phyloP scores from a whole-genome alignment of 1,284 basidiomycete genomes.

The Pseudozyma hubeiensis region DNA sequence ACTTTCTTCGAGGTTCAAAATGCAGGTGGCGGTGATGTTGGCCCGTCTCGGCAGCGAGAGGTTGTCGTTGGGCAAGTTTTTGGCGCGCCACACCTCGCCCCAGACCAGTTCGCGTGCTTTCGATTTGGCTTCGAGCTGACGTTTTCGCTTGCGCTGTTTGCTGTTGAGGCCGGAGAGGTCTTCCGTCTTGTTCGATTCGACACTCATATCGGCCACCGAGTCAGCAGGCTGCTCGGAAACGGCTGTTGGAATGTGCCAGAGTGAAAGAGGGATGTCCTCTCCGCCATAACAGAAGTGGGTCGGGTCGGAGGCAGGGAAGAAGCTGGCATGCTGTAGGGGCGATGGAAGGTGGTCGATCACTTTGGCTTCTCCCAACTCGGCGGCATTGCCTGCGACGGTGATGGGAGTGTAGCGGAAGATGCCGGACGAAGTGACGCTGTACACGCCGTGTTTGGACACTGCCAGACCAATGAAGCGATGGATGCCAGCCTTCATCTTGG shows the following conservation, averaged over 20 bases:
- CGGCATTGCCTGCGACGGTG: neutral
- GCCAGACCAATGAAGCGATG: slow-evolving; percentile 58
- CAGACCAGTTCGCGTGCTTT: slow-evolving; percentile 54
- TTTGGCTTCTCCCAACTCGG: slow-evolving; percentile 17
- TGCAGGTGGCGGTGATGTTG: slow-evolving; percentile 47
- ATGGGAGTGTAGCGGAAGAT: slow-evolving; percentile 47
- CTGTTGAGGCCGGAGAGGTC: slow-evolving; percentile 31
- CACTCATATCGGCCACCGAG: slow-evolving; percentile 24
- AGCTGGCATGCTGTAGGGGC: slow-evolving; percentile 51
- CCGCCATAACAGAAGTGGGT: slow-evolving; percentile 58
- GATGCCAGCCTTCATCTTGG: slow-evolving; percentile 54
- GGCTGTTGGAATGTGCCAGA: slow-evolving; percentile 49
- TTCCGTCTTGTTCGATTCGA: slow-evolving; percentile 30
- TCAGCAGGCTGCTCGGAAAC: slow-evolving; percentile 33
- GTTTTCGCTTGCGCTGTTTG: slow-evolving; percentile 55
- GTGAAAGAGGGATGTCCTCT: slow-evolving; percentile 57
- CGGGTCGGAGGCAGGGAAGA: slow-evolving; percentile 47
- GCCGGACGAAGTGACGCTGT: slow-evolving; percentile 51
- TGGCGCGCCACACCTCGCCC: slow-evolving; percentile 62
- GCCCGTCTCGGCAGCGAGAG: slow-evolving; percentile 52
- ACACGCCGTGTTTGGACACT: slow-evolving; percentile 45
- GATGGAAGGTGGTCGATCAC: slow-evolving; percentile 39
- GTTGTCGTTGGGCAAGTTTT: slow-evolving; percentile 60
- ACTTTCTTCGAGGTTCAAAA: slow-evolving; percentile 19
- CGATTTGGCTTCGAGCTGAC: slow-evolving; percentile 47